Evolutionary conservation across 805 yeast species (phyloP), one percentile per base, ranked within the genome.

Genomic region (Yarrowia sp.): DNA sequence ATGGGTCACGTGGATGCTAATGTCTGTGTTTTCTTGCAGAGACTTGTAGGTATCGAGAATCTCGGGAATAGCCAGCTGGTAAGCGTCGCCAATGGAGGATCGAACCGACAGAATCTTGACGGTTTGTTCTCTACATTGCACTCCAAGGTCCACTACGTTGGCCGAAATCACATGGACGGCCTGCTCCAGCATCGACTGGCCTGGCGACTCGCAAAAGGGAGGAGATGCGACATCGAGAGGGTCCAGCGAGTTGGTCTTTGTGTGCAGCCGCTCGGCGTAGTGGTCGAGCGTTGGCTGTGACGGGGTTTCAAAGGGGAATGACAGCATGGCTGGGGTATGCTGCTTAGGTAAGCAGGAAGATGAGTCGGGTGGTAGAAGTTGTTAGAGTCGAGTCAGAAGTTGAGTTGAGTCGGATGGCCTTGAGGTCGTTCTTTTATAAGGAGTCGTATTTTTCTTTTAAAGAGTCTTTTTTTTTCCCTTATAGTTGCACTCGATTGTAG

Each of bases 1-100:
- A 33, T 71, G 72, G 43, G 70, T 68, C 30, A 71, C 66, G 24
- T 70, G 70, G 15, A 71, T 70, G 19, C 56, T 55, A 20, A 69
- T 43, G 44, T 14, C 50, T 12, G 47, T 39, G 46, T 17, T 17
- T 42, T 17, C 42, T 8, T 14, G 15, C 39, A 58, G 19, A 17
- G 50, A 42, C 40, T 43, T 19, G 50, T 30, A 61, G 12, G 46
- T 42, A 10, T 70, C 68, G 12, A 70, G 56, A n/a, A 70, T 63
- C 53, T 60, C 40, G 12, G 72, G 70, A 10, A 71, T 61, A 9
- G 70, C 69, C 6, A 46, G 47, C 38, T 52, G 47, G 43, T 70
- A 65, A 5, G 70, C 68, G 34, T 68, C 55, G 12, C 67, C 67
- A 14, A 69, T 50, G n/a, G 72, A 70, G 7, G 72, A 67, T 58